Evolutionary conservation across 1,139 yeast genomes (phyloP), one percentile per base, ranked within the genome.

Genomic region (Blastobotrys serpentis): DNA sequence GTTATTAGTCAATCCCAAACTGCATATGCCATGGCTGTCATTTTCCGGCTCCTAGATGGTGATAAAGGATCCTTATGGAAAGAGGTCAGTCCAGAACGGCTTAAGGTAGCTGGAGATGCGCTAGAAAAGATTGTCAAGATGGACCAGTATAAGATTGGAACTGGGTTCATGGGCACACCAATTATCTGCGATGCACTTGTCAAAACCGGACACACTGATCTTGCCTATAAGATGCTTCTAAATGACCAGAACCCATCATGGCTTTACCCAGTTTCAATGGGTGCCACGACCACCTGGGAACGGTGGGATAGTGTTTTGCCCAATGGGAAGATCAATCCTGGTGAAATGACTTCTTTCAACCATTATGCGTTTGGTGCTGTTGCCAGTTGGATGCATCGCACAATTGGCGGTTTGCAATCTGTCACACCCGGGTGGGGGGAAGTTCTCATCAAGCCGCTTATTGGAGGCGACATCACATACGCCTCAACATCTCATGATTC

Each of bases 91-190:
- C 16, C 44, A 1, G 41, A 43, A 25, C 50, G 45, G 17, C 54
- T 52, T 17, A 41, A 43, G 39, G 26, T 41, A 11, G 63, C 63
- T 30, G 61, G 59, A 7, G 46, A 50, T 11, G 44, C 54, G 43
- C 48, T 59, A 17, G 48, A 50, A 2, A 42, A 52, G 32, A 49
- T 57, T 14, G 58, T 52, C 10, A 39, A 46, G 19, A 32, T 25
- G 29, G 51, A 48, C 41, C 45, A 44, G 4, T 58, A 25, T 47
- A 54, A 54, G 32, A 57, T 60, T 14, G 54, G 59, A 17, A 57
- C 64, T 7, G 63, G 63, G 1, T 60, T 60, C 50, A 57, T 61
- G 5, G 63, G 63, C 8, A 60, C 64, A 2, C 63, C 63, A 18
- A 52, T 54, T 26, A 54, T 60, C 13, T 52, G 58, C 8, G 59